Percentiles rank a stretch among this genome's conserved stretches.
Conservation (phyloP, 495 filamentous ascomycete genomes). For the Penicilliopsis zonata region DNA sequence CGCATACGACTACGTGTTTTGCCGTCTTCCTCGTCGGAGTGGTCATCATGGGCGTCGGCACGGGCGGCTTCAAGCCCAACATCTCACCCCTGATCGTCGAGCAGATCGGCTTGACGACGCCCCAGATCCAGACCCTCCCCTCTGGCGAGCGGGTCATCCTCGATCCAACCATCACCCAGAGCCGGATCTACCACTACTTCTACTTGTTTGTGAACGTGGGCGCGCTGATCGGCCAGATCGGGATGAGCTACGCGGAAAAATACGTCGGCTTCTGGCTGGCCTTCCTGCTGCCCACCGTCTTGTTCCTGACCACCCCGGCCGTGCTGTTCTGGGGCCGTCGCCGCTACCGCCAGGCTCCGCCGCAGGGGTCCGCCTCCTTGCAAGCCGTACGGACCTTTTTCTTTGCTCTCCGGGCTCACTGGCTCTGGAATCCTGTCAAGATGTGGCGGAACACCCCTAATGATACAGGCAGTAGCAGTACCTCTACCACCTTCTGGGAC, state of each 20-base stretch:
- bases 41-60: conserved; percentile 23
- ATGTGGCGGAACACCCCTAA: conserved; percentile 34
- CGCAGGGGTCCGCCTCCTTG: conserved; percentile 43
- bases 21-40: conserved; percentile 42
- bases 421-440: conserved; percentile 32
- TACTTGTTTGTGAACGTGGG: conserved; percentile 48
- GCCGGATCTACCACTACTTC: conserved; percentile 1
- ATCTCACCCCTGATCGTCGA: conserved; percentile 31
- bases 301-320: conserved; percentile 39
- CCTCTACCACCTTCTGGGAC: conserved; percentile 47
- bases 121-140: conserved; percentile 20
- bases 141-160: conserved; percentile 46
- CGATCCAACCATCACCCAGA: conserved; percentile 39
- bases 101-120: conserved; percentile 25
- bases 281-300: conserved; percentile 37
- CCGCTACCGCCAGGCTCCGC: conserved; percentile 38
- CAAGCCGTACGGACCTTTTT: conserved; percentile 34
- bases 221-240: conserved; percentile 17
- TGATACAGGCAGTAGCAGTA: too few relatives aligned
- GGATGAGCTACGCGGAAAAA: conserved; percentile 46
- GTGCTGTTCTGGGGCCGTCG: conserved; percentile 41
- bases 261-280: conserved; percentile 57
- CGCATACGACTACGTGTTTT: conserved; percentile 15
- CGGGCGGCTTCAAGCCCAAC: conserved; percentile 39
- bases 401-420: conserved; percentile 43